phyloP scores from a whole-genome alignment of 208 protist genomes.

The Leishmania amazonensis region DNA sequence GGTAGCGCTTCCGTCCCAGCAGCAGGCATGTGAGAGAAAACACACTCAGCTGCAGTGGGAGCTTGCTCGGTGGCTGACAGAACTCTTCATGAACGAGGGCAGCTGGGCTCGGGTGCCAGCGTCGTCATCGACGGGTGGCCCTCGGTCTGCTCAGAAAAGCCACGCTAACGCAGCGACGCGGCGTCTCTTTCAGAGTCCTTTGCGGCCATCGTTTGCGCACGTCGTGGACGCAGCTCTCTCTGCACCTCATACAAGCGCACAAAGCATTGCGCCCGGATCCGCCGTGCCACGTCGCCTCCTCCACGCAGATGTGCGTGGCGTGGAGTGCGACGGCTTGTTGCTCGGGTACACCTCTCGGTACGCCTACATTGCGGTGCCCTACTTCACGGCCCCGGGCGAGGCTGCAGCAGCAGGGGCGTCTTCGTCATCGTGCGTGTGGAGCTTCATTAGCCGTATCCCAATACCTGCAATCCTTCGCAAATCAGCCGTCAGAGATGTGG shows the following conservation, averaged over 20 bases:
- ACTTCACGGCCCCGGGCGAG: constrained; percentile 17
- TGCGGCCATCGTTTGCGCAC: constrained; percentile 9
- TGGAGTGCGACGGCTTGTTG: constrained; percentile 65
- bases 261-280: not conserved
- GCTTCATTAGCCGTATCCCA: constrained; percentile 39
- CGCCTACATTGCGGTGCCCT: constrained; percentile 72
- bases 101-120: constrained; percentile 44
- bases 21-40: constrained; percentile 11
- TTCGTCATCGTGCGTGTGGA: constrained; percentile 22
- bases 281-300: constrained; percentile 30
- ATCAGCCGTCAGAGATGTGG: not conserved
- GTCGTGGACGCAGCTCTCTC: constrained; percentile 23
- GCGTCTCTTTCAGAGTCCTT: constrained; percentile 18
- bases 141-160: not conserved
- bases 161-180: not conserved
- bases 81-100: constrained; percentile 76
- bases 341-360: constrained; percentile 64
- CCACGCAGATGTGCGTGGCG: constrained; percentile 75
- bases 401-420: not conserved
- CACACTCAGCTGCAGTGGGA: constrained; percentile 45
- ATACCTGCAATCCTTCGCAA: constrained; percentile 21
- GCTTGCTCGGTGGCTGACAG: constrained; percentile 59
- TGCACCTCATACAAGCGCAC: not conserved
- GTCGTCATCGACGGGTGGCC: not conserved
- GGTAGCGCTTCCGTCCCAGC: constrained; percentile 6